Percentiles rank a stretch among this genome's conserved stretches.
These are phyloP conservation scores for Lodderomyces metapsilosis DNA, from an alignment of 1,139 yeast genomes.

Conservation along the genomic window DNA sequence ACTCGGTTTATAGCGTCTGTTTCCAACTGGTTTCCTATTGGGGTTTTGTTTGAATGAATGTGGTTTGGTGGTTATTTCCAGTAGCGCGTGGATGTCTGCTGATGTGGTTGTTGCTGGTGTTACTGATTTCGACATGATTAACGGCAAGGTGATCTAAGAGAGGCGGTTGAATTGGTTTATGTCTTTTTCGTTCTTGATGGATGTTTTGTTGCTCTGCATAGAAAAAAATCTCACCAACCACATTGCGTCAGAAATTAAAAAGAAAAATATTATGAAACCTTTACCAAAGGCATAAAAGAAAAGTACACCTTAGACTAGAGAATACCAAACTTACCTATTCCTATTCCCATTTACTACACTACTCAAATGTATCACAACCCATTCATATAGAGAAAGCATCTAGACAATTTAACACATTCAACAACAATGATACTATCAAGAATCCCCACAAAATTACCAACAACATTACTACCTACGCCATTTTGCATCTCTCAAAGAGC, in stretches of 20 bases:
- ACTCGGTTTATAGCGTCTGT: constrained; percentile 70
- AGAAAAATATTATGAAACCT: too few relatives aligned
- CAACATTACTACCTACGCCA: too few relatives aligned
- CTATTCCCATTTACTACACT: too few relatives aligned
- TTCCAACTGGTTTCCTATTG: constrained; percentile 42
- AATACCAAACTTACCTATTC: too few relatives aligned
- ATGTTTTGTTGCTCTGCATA: background rate
- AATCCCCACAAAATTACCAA: background rate
- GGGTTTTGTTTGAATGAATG: constrained; percentile 58
- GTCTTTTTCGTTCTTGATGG: too few relatives aligned
- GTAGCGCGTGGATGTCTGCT: constrained; percentile 32
- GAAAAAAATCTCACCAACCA: background rate
- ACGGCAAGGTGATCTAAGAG: background rate
- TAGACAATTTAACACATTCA: background rate
- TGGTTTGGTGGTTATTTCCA: constrained; percentile 40
- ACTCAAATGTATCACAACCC: background rate
- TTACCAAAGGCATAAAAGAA: background rate
- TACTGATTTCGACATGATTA: constrained; percentile 5
- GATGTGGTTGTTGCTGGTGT: constrained; percentile 4
- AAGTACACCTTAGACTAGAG: too few relatives aligned
- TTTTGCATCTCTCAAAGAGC: background rate
- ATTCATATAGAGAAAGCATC: background rate
- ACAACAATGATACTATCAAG: constrained; percentile 1
- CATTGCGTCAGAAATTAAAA: background rate
- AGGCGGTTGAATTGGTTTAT: too few relatives aligned